These are phyloP conservation scores for Cladorrhinum sp. DNA, from an alignment of 2,329 filamentous ascomycete species.

Conservation along the genomic window DNA sequence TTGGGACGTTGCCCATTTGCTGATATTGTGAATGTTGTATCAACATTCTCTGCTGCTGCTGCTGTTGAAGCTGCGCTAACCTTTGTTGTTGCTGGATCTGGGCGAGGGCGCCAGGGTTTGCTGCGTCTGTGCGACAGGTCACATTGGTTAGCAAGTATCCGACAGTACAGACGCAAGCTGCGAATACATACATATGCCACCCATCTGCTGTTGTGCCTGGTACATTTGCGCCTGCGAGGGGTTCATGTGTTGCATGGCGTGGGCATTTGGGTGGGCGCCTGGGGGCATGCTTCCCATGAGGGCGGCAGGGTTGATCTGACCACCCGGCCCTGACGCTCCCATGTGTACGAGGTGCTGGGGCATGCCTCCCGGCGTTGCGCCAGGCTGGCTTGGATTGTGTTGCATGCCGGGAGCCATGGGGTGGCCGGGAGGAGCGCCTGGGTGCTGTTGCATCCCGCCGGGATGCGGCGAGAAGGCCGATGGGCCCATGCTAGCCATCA, in stretches of 20 bases:
- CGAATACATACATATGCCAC: conserved; percentile 32
- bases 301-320: conserved; percentile 67
- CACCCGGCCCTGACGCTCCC: conserved; percentile 68
- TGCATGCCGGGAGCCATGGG: conserved; percentile 61
- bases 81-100: conserved; percentile 54
- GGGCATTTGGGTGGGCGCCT: conserved; percentile 61
- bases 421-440: conserved; percentile 63
- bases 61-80: conserved; percentile 52
- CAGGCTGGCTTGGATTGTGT: conserved; percentile 68
- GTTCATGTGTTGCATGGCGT: conserved; percentile 69
- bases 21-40: conserved; percentile 48
- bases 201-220: conserved; percentile 52
- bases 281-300: conserved; percentile 77
- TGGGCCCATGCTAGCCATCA: conserved; percentile 69
- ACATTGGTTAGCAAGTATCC: conserved; percentile 18
- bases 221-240: conserved; percentile 58
- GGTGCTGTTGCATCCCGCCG: conserved; percentile 67
- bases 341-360: conserved; percentile 68
- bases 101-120: conserved; percentile 33
- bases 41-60: conserved; percentile 51
- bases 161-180: conserved; percentile 25
- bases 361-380: conserved; percentile 61
- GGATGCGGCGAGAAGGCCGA: conserved; percentile 63
- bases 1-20: conserved; percentile 53
- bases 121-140: conserved; percentile 22